phyloP scores from a whole-genome alignment of 139 green algal genomes.

The Chlamydomonas applanata region DNA sequence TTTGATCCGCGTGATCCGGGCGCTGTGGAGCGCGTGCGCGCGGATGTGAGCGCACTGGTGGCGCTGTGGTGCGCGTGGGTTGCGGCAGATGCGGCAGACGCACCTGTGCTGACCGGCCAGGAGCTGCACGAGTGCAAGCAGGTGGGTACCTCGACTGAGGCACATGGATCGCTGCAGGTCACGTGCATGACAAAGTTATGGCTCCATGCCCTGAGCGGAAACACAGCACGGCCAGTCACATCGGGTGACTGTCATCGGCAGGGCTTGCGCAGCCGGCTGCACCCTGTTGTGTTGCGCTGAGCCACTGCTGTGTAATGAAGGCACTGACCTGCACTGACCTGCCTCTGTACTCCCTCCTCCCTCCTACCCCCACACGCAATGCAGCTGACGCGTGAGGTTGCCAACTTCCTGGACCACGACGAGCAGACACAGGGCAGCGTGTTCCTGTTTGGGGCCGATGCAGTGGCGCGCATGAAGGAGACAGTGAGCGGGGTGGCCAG shows the following conservation, averaged over 20 bases:
- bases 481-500: not conserved
- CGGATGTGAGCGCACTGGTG: conserved; percentile 1
- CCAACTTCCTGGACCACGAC: not conserved
- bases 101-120: not conserved
- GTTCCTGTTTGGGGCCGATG: not conserved
- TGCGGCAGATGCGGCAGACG: not conserved
- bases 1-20: conserved; percentile 2
- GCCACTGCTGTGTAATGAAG: not conserved
- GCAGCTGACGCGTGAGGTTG: too few species aligned
- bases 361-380: not conserved
- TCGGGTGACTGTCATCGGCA: too few species aligned
- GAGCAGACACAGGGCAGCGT: conserved; percentile 1
- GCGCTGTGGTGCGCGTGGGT: too few species aligned
- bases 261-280: too few species aligned
- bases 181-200: too few species aligned
- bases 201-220: too few species aligned
- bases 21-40: not conserved
- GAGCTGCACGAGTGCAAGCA: not conserved
- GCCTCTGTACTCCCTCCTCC: not conserved
- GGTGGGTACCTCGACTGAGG: not conserved
- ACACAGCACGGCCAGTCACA: too few species aligned
- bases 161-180: not conserved
- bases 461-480: not conserved
- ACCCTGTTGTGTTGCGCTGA: too few species aligned
- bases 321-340: not conserved